Conservation (phyloP, 257 asterid species). For the Thymus quinquecostatus region DNA sequence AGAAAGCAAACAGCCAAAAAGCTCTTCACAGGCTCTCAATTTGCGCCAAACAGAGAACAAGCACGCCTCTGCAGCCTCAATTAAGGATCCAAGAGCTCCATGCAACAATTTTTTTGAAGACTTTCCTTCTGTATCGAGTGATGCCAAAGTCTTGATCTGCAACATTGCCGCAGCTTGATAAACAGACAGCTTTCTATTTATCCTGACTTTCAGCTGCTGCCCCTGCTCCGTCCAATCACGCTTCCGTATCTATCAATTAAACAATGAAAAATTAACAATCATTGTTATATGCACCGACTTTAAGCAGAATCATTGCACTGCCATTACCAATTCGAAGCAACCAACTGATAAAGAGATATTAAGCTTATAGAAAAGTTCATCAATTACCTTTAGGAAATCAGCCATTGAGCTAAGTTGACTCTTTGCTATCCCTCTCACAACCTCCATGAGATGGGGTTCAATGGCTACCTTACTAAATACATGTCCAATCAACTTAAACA, state of each 20-base stretch:
- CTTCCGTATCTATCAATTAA: constrained; percentile 73
- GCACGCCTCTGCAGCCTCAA: constrained; percentile 91
- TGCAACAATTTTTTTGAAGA: constrained; percentile 90
- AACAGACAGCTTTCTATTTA: constrained; percentile 76
- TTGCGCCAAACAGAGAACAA: constrained; percentile 83
- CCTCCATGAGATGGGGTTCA: constrained; percentile 71
- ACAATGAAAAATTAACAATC: constrained; percentile 31
- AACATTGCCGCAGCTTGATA: constrained; percentile 83
- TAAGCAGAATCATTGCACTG: constrained; percentile 15
- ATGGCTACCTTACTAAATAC: constrained; percentile 58
- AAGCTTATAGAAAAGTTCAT: neutral
- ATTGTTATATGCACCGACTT: constrained; percentile 22
- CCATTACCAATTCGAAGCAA: constrained; percentile 19
- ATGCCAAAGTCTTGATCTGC: constrained; percentile 75
- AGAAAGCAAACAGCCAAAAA: constrained; percentile 80
- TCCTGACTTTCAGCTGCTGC: constrained; percentile 77
- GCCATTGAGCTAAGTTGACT: constrained; percentile 78
- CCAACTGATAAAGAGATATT: constrained; percentile 11
- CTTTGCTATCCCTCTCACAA: constrained; percentile 75
- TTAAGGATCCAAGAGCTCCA: constrained; percentile 81
- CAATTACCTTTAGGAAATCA: constrained; percentile 71
- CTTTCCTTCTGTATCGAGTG: constrained; percentile 82
- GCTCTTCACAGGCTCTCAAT: constrained; percentile 93
- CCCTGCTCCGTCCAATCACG: constrained; percentile 97
- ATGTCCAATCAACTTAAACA: constrained; percentile 66